Conservation (phyloP, 1,284 basidiomycete genomes). For the Leccinum subatratum region DNA sequence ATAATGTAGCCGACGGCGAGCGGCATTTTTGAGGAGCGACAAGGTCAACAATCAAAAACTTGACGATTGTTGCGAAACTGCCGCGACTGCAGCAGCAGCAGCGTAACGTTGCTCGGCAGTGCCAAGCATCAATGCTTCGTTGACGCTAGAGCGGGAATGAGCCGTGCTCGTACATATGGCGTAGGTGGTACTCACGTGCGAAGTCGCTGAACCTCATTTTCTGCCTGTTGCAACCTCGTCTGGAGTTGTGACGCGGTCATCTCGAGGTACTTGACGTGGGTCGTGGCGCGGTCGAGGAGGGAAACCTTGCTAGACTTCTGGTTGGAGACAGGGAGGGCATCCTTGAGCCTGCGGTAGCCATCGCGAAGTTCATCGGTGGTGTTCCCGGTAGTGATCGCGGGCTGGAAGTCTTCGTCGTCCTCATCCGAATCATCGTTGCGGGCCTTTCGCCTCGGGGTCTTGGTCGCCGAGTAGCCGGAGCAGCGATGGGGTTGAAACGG, state of each 20-base stretch:
- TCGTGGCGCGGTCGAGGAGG: constrained; percentile 77
- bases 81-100: constrained; percentile 51
- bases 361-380: constrained; percentile 73
- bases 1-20: constrained; percentile 35
- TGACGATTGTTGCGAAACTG: constrained; percentile 41
- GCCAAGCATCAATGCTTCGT: constrained; percentile 80
- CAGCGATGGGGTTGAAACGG: constrained; percentile 69
- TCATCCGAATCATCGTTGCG: constrained; percentile 59
- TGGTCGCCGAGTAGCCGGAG: constrained; percentile 43
- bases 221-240: constrained; percentile 66
- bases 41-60: constrained; percentile 45
- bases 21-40: constrained; percentile 20
- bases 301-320: constrained; percentile 87
- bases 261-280: constrained; percentile 76
- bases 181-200: constrained; percentile 42
- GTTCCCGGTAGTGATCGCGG: constrained; percentile 38
- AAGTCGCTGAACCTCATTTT: constrained; percentile 71
- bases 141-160: constrained; percentile 47
- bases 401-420: constrained; percentile 63
- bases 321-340: constrained; percentile 76
- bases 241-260: constrained; percentile 68
- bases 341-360: constrained; percentile 81
- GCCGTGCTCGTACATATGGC: not conserved
- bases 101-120: constrained; percentile 67
- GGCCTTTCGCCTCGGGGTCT: constrained; percentile 51